Evolutionary conservation across 2,329 filamentous ascomycete genomes (phyloP).

Genomic region (Botryotinia calthae): DNA sequence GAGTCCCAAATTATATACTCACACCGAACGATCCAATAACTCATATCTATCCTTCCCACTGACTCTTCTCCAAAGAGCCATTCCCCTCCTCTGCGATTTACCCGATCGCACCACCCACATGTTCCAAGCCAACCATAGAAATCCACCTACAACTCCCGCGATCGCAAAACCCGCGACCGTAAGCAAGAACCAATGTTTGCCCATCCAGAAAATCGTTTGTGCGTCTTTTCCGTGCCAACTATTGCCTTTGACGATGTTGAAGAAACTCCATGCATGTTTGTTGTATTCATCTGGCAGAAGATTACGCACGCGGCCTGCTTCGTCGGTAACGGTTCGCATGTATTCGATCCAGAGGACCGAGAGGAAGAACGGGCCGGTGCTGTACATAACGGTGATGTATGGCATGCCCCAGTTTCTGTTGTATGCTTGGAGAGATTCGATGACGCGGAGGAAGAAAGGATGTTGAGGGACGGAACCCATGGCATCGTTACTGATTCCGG

Average conservation of each 20-base stretch:
- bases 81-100: conserved; percentile 22
- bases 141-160: conserved; percentile 33
- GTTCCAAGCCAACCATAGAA: conserved; percentile 36
- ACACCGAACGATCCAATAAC: conserved; percentile 37
- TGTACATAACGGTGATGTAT: conserved; percentile 79
- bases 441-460: conserved; percentile 70
- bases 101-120: conserved; percentile 31
- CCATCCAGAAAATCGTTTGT: conserved; percentile 49
- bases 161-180: conserved; percentile 39
- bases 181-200: conserved; percentile 43
- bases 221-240: conserved; percentile 50
- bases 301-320: conserved; percentile 58
- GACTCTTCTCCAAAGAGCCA: conserved; percentile 33
- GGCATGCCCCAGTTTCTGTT: conserved; percentile 60
- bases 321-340: conserved; percentile 50
- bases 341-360: conserved; percentile 76
- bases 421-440: conserved; percentile 65
- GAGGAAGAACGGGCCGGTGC: conserved; percentile 72
- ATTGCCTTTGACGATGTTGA: conserved; percentile 49
- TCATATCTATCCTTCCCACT: conserved; percentile 36
- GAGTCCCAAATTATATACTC: neutral
- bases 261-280: conserved; percentile 67
- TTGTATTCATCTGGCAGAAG: conserved; percentile 71
- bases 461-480: conserved; percentile 73
- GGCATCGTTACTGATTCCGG: conserved; percentile 77